phyloP scores from a whole-genome alignment of 805 yeast genomes.

The Sugiyamaella smithiae region DNA sequence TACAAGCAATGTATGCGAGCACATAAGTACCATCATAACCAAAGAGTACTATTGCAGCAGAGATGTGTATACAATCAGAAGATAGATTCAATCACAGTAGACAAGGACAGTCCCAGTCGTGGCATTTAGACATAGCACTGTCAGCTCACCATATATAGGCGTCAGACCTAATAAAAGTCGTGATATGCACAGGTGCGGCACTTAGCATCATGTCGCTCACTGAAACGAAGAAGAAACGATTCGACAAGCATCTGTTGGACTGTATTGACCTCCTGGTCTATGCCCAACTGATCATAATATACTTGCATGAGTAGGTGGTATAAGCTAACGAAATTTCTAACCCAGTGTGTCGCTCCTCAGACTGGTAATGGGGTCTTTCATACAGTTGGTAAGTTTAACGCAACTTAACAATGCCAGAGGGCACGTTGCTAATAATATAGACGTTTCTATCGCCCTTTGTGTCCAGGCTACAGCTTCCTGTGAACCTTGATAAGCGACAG shows the following conservation, averaged over 20 bases:
- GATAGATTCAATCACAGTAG: too few species aligned
- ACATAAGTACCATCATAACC: too few species aligned
- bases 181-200: constrained; percentile 1
- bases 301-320: constrained; percentile 22
- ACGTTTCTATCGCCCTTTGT: constrained; percentile 12
- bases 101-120: too few species aligned
- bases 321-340: not conserved
- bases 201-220: constrained; percentile 39
- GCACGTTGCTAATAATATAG: not conserved
- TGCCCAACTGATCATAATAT: constrained; percentile 24
- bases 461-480: constrained; percentile 8
- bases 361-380: constrained; percentile 17
- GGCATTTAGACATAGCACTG: too few species aligned
- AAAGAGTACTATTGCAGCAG: too few species aligned
- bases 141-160: too few species aligned
- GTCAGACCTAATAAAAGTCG: too few species aligned
- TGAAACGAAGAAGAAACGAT: constrained; percentile 42
- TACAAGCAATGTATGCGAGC: too few species aligned
- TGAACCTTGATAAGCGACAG: constrained; percentile 14
- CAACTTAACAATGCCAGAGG: not conserved
- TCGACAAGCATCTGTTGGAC: constrained; percentile 20
- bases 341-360: constrained; percentile 20
- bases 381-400: constrained; percentile 15
- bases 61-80: too few species aligned
- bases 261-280: constrained; percentile 22